Percentiles rank a stretch among this genome's conserved stretches.
Conservation (phyloP, 2,329 filamentous ascomycete genomes). For the Cladosporium phlei region DNA sequence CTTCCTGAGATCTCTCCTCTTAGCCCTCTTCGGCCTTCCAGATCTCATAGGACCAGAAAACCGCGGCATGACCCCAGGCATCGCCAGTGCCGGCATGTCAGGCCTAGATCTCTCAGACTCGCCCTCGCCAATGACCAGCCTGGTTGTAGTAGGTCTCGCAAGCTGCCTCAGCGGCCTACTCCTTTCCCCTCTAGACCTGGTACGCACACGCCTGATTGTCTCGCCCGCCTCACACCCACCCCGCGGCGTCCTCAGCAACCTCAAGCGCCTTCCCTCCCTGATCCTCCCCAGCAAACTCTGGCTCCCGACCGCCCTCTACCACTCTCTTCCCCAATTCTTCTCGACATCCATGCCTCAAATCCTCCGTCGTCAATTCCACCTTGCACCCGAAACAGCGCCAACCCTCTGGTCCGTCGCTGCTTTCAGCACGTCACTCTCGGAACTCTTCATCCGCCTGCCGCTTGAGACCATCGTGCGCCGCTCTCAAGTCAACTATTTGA, state of each 20-base stretch:
- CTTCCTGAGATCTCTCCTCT: conserved; percentile 86
- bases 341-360: conserved; percentile 78
- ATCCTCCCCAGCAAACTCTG: conserved; percentile 63
- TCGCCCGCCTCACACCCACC: conserved; percentile 67
- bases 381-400: conserved; percentile 78
- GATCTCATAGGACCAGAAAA: conserved; percentile 78
- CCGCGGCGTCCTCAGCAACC: conserved; percentile 70
- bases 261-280: conserved; percentile 70
- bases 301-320: conserved; percentile 76
- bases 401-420: conserved; percentile 75
- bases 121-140: conserved; percentile 73
- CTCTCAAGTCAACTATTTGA: conserved; percentile 61
- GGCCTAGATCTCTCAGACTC: conserved; percentile 77
- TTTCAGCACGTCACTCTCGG: conserved; percentile 73
- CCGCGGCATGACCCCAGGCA: conserved; percentile 51
- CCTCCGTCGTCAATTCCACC: conserved; percentile 74
- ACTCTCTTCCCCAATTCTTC: conserved; percentile 79
- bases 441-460: conserved; percentile 81
- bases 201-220: conserved; percentile 80
- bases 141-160: conserved; percentile 65
- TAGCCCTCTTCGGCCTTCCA: conserved; percentile 82
- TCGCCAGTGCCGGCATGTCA: conserved; percentile 46
- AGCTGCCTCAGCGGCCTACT: conserved; percentile 69
- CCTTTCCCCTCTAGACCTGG: conserved; percentile 81
- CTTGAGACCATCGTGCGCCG: conserved; percentile 87